phyloP scores from a whole-genome alignment of 169 alveolate genomes.

The Neospora caninum region DNA sequence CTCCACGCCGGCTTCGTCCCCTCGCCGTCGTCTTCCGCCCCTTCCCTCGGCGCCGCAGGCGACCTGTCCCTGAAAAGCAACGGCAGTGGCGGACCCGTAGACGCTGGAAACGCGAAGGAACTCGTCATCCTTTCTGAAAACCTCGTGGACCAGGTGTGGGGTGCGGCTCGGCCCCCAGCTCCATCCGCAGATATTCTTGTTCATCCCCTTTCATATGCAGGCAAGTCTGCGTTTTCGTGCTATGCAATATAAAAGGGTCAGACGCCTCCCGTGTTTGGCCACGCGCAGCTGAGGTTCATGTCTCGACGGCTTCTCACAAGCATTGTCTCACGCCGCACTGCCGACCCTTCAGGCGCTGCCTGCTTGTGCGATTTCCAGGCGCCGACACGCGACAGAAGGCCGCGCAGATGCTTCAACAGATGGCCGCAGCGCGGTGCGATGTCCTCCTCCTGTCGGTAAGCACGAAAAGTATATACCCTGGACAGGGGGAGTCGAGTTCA shows the following conservation, averaged over 20 bases:
- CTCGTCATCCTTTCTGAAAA: conserved; percentile 36
- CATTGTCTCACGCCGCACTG: too few relatives aligned
- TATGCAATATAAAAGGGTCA: too few relatives aligned
- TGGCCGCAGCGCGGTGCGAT: conserved; percentile 52
- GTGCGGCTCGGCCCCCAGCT: conserved; percentile 45
- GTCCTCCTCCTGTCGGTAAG: conserved; percentile 65
- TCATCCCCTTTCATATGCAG: conserved; percentile 13
- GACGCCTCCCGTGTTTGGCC: too few relatives aligned
- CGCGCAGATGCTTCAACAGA: conserved; percentile 43
- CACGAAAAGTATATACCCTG: not conserved
- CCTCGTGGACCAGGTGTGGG: conserved; percentile 70
- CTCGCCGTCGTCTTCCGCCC: not conserved
- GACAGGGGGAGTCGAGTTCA: not conserved
- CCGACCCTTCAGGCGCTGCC: not conserved
- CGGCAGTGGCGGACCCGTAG: not conserved
- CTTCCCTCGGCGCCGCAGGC: not conserved
- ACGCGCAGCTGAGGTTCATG: too few relatives aligned
- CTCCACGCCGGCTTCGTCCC: conserved; percentile 21
- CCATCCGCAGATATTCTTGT: not conserved
- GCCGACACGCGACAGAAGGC: conserved; percentile 55
- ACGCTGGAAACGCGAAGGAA: not conserved
- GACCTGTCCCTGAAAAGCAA: not conserved
- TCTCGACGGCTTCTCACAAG: too few relatives aligned
- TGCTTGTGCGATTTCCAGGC: not conserved
- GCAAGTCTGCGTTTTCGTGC: not conserved